These are phyloP conservation scores for Neoarthrinium moseri DNA, from an alignment of 2,329 filamentous ascomycete species.

Conservation along the genomic window DNA sequence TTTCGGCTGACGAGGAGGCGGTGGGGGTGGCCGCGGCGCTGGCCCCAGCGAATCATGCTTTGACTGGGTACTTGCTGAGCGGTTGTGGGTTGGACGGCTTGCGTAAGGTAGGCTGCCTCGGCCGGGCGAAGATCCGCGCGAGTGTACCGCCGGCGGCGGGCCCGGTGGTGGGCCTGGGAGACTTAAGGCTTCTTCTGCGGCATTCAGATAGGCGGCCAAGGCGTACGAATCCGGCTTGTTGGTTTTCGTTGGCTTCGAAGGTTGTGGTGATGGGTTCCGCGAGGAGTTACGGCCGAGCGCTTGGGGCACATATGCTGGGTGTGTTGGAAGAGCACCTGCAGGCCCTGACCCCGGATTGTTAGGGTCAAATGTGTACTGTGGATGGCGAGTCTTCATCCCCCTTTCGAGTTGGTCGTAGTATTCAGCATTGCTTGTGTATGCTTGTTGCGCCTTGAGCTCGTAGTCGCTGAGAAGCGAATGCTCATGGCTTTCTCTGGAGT, in stretches of 20 bases:
- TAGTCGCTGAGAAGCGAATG: constrained; percentile 19
- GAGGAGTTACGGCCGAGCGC: constrained; percentile 27
- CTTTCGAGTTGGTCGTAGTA: constrained; percentile 39
- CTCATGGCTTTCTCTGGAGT: constrained; percentile 10
- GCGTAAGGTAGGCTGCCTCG: not conserved
- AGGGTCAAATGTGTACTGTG: constrained; percentile 28
- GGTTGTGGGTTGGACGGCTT: not conserved
- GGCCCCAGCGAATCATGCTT: not conserved
- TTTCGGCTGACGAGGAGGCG: constrained; percentile 17
- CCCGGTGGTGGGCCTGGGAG: constrained; percentile 18
- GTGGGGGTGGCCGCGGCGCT: constrained; percentile 20
- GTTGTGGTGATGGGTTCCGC: constrained; percentile 14
- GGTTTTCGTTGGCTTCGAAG: constrained; percentile 13
- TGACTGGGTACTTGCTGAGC: constrained; percentile 17
- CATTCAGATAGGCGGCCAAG: constrained; percentile 34
- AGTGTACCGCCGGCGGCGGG: constrained; percentile 13
- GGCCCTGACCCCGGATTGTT: constrained; percentile 18
- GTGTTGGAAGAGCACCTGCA: constrained; percentile 39
- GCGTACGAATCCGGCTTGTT: constrained; percentile 31
- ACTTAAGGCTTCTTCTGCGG: constrained; percentile 22
- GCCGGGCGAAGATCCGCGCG: constrained; percentile 11
- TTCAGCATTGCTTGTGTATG: constrained; percentile 31
- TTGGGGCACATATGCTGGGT: constrained; percentile 47
- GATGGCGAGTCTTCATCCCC: constrained; percentile 16
- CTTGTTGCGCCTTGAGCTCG: constrained; percentile 24